Evolutionary conservation across 805 yeast species (phyloP).

Genomic region (Naumovozyma dairenensis): DNA sequence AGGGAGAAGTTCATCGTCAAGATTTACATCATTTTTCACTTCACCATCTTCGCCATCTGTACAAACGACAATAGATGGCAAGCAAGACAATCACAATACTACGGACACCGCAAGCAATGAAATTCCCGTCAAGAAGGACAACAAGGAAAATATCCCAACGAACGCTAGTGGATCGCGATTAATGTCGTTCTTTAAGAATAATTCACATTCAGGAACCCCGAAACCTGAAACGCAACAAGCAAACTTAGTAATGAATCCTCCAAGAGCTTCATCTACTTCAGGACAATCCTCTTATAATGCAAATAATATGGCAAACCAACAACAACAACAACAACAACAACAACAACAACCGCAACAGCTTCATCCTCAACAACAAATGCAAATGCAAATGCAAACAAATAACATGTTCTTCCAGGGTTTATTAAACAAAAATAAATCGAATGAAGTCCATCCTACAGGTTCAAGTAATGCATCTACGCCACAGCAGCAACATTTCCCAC

Average conservation of each 20-base stretch:
- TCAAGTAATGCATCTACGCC: constrained; percentile 1
- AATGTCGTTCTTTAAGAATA: constrained; percentile 24
- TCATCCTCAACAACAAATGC: constrained; percentile 5
- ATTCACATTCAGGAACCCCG: constrained; percentile 6
- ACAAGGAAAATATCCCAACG: background rate
- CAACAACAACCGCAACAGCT: constrained; percentile 5
- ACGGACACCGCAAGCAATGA: constrained; percentile 1
- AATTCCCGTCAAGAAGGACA: background rate
- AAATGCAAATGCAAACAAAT: constrained; percentile 13
- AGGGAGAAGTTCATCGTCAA: constrained; percentile 21
- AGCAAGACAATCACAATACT: background rate
- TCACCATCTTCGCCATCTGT: constrained; percentile 10
- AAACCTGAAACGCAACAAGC: constrained; percentile 1
- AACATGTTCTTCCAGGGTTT: constrained; percentile 25
- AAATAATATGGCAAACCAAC: background rate
- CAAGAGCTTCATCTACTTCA: background rate
- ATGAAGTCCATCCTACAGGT: constrained; percentile 1
- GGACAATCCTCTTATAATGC: constrained; percentile 1
- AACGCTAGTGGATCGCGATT: constrained; percentile 22
- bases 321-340: constrained; percentile 1
- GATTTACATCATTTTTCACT: constrained; percentile 31
- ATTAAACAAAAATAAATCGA: constrained; percentile 20
- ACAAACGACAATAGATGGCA: constrained; percentile 2
- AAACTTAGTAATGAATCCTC: constrained; percentile 1
- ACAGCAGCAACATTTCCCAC: constrained; percentile 4